Conservation (phyloP, 805 yeast genomes). For the Wickerhamomyces chambardii region DNA sequence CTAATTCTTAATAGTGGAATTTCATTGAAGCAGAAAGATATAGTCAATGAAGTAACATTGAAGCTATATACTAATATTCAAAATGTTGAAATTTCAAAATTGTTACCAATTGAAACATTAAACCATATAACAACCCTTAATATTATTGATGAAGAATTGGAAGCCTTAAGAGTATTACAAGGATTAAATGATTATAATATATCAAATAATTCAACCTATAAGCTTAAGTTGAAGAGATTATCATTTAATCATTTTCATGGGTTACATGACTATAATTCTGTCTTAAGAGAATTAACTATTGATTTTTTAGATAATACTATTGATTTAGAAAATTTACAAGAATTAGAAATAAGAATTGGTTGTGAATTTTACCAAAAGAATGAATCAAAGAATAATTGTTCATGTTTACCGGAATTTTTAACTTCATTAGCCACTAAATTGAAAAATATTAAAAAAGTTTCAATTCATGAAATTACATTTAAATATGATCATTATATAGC, state of each 20-base stretch:
- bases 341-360: slow-evolving; percentile 44
- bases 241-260: slow-evolving; percentile 38
- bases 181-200: slow-evolving; percentile 11
- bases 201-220: not conserved
- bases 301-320: slow-evolving; percentile 21
- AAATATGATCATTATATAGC: slow-evolving; percentile 35
- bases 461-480: slow-evolving; percentile 26
- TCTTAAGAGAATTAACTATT: slow-evolving; percentile 20
- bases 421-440: slow-evolving; percentile 26
- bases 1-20: too few relatives aligned
- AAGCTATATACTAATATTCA: too few relatives aligned
- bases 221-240: slow-evolving; percentile 21
- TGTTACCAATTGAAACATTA: too few relatives aligned
- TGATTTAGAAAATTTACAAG: slow-evolving; percentile 21
- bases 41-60: too few relatives aligned
- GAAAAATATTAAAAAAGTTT: slow-evolving; percentile 12
- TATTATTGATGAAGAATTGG: slow-evolving; percentile 25
- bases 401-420: slow-evolving; percentile 31
- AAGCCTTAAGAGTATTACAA: slow-evolving; percentile 26
- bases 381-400: slow-evolving; percentile 33
- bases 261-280: slow-evolving; percentile 28
- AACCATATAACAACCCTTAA: slow-evolving; percentile 14
- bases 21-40: too few relatives aligned
- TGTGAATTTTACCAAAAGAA: slow-evolving; percentile 25
- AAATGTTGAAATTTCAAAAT: too few relatives aligned